Base-by-base conservation (phyloP, 441 rosid species). In the Erodium texanum region DNA sequence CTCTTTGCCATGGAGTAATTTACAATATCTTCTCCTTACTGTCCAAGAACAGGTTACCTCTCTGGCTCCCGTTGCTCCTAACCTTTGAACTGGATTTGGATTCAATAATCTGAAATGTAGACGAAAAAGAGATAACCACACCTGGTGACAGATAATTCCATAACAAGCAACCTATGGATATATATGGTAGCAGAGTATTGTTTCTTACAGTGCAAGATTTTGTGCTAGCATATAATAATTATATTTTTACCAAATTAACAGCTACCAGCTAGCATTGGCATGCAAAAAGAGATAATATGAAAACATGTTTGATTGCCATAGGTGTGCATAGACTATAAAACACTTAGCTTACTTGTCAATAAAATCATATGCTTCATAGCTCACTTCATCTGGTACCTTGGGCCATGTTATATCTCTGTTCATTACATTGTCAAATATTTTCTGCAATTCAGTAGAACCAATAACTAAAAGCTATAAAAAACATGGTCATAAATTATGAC, bases 371-470 rank as follows among this genome's bases (percentile, higher is more conserved):
- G 97, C 97, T 74, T 92, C 93, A 68, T 72, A 77, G 73, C 87
- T 82, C 77, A 95, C 77, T 77, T 89, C 98, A 45, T 90, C 97
- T 0, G 93, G 97, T 68, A 87, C 77, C 78, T 71, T 84, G 7
- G 99, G 98, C 99, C 99, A 92, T 45, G 95, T 93, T 77, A 92
- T 89, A 76, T 92, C 91, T 83, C 92, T 86, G 78, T 95, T 95
- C 87, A 95, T 85, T 73, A 95, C 89, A 70, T 87, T 95, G 79
- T 89, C 99, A 72, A 95, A 92, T 77, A 95, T 86, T 84, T 82
- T 87, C 99, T 95, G 90, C 85, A 83, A 75, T 7, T 22, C 22
- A 6, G 34, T 50, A 18, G 65, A 41, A 62, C n/a, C 29, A 12
- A 20, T 54, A 54, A 20, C 23, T 23, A 18, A 41, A 41, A 11